Evolutionary conservation across 2,329 filamentous ascomycete genomes (phyloP), one percentile per base, ranked within the genome.

Genomic region (Colletotrichum caudatum): DNA sequence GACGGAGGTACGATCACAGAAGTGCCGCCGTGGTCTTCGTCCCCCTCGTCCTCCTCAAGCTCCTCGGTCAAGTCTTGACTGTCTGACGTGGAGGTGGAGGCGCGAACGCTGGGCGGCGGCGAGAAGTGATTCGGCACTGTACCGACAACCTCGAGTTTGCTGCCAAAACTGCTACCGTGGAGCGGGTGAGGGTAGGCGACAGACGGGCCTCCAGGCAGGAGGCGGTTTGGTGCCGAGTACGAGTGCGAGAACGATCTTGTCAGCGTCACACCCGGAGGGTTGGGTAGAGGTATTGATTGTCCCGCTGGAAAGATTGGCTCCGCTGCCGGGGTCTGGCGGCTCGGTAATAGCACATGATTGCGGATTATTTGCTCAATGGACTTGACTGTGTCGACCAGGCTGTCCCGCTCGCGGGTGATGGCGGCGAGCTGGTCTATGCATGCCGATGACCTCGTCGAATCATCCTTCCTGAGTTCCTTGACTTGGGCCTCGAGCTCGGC

Each of bases 401-500:
- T 60, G n/a, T 75, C 76, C 11, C 76, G 73, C 51, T 79, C 76
- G 33, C 74, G 73, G 18, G 75, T 78, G 26, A 78, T 74, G 6
- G 71, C 57, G 29, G 74, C 67, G 8, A 79, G 72, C 62, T 76
- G 76, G 9, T 78, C 77, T 74, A 77, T 76, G 58, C 78, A 68
- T 2, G 69, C 62, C 7, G 74, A 73, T 23, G 77, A 62, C 26
- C 77, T 75, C 12, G 76, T 78, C 46, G 77, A 73, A 56, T 79
- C 75, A 58, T 76, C 71, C 9, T 76, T 71, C 35, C 73, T 73
- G 5, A 79, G 63, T 1, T 74, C 74, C 16, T 78, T 75, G 46
- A 80, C 77, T 70, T 76, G 76, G 26, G 74, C 74, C 65, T 80
- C 78, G 1, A 80, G 75, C 39, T 79, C 75, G 12, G 77, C 74